Evolutionary conservation across 2,329 filamentous ascomycete species (phyloP).

Genomic region (Claviceps sp.): DNA sequence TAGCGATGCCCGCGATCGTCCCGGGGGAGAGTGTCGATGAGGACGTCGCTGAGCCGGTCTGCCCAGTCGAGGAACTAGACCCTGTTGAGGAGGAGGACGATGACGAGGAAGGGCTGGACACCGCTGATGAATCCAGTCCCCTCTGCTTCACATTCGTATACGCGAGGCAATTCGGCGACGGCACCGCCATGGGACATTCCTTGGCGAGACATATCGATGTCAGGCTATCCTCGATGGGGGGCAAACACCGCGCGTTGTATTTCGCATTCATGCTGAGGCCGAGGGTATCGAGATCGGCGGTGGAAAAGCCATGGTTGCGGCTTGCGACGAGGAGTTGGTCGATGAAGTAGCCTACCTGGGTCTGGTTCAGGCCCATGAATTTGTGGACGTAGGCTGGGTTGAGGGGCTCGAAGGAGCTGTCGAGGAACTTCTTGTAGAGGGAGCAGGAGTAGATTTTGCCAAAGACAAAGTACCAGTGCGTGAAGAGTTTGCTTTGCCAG

Average conservation of each 20-base stretch:
- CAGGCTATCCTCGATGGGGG: conserved; percentile 12
- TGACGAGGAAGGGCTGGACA: neutral
- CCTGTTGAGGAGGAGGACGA: neutral
- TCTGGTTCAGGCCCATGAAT: conserved; percentile 18
- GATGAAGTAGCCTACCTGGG: conserved; percentile 18
- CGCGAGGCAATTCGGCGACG: conserved; percentile 14
- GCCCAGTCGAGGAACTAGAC: neutral
- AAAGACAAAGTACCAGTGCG: conserved; percentile 18
- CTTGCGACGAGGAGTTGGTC: conserved; percentile 14
- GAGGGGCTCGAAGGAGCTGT: conserved; percentile 7
- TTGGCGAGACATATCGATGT: conserved; percentile 16
- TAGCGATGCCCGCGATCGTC: conserved; percentile 15
- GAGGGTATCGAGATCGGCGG: conserved; percentile 12
- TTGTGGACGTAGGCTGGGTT: conserved; percentile 19
- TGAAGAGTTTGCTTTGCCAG: conserved; percentile 12
- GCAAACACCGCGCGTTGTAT: conserved; percentile 17
- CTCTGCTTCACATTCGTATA: conserved; percentile 13
- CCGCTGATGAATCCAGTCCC: conserved; percentile 5
- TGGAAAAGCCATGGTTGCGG: conserved; percentile 16
- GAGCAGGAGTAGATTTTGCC: conserved; percentile 16
- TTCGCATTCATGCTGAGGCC: conserved; percentile 12
- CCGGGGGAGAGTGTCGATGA: conserved; percentile 5
- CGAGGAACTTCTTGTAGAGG: conserved; percentile 8
- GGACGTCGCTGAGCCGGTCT: neutral
- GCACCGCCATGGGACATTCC: conserved; percentile 15